phyloP scores from a whole-genome alignment of 2,329 filamentous ascomycete species.

The Colletotrichum euphorbiae region DNA sequence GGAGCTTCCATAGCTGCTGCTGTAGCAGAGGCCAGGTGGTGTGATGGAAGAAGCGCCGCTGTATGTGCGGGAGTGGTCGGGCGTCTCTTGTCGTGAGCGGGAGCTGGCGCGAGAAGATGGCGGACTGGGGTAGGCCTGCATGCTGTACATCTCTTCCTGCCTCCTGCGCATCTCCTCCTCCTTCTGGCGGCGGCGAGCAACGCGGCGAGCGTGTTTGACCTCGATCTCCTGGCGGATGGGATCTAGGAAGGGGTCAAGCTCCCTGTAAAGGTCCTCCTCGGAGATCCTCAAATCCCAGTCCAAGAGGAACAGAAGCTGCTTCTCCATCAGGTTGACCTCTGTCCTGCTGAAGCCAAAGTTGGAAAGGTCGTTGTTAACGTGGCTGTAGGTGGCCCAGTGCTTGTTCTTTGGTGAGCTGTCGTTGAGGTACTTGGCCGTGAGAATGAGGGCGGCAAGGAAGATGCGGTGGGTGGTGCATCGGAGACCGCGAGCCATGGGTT shows the following conservation, averaged over 20 bases:
- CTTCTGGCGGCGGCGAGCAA: slow-evolving; percentile 62
- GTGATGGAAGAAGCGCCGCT: slow-evolving; percentile 50
- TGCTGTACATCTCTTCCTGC: slow-evolving; percentile 50
- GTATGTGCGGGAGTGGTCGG: slow-evolving; percentile 54
- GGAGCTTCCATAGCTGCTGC: slow-evolving; percentile 51
- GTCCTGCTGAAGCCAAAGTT: slow-evolving; percentile 92
- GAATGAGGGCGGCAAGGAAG: slow-evolving; percentile 88
- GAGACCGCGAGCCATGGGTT: slow-evolving; percentile 95
- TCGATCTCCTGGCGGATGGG: slow-evolving; percentile 77
- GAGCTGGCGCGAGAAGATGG: slow-evolving; percentile 59
- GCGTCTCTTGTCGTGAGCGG: slow-evolving; percentile 53
- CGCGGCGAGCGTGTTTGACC: slow-evolving; percentile 62
- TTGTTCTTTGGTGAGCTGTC: slow-evolving; percentile 99
- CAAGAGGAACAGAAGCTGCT: slow-evolving; percentile 93
- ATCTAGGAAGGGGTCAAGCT: slow-evolving; percentile 88
- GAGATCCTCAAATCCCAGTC: slow-evolving; percentile 94
- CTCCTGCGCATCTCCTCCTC: slow-evolving; percentile 51
- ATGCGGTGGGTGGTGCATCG: slow-evolving; percentile 97
- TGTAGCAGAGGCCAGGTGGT: slow-evolving; percentile 61
- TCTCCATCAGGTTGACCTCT: slow-evolving; percentile 99
- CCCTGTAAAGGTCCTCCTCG: slow-evolving; percentile 85
- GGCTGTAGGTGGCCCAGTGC: slow-evolving; percentile 97
- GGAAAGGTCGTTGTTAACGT: slow-evolving; percentile 72
- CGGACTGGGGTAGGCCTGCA: slow-evolving; percentile 57
- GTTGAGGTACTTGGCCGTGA: slow-evolving; percentile 96